phyloP scores from a whole-genome alignment of 2,329 filamentous ascomycete species.

The Hypomyces rosellus region DNA sequence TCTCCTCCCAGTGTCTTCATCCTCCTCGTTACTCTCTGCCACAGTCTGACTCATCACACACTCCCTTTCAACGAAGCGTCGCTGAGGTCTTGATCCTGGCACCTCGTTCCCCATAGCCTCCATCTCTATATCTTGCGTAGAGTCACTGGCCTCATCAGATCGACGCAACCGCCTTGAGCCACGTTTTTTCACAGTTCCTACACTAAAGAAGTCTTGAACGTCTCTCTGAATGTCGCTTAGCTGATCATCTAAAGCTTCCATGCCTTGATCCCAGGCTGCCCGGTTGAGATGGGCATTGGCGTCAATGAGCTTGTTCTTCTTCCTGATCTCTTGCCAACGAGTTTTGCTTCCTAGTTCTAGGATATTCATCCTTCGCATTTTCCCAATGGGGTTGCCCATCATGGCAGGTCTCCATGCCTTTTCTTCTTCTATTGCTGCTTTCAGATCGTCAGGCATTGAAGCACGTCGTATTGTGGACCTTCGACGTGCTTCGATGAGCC shows the following conservation, averaged over 20 bases:
- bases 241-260: slow-evolving; percentile 32
- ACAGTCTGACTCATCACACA: slow-evolving; percentile 33
- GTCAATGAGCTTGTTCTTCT: slow-evolving; percentile 52
- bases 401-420: slow-evolving; percentile 63
- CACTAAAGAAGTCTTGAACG: slow-evolving; percentile 24
- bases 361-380: slow-evolving; percentile 62
- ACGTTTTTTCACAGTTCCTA: slow-evolving; percentile 20
- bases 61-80: slow-evolving; percentile 25
- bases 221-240: slow-evolving; percentile 29
- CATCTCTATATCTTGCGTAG: slow-evolving; percentile 25
- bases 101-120: slow-evolving; percentile 18
- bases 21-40: slow-evolving; percentile 25
- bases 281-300: slow-evolving; percentile 31
- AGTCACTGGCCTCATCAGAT: slow-evolving; percentile 25
- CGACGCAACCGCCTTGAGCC: slow-evolving; percentile 18
- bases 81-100: slow-evolving; percentile 11
- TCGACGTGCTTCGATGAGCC: slow-evolving; percentile 42
- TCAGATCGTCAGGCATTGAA: slow-evolving; percentile 32
- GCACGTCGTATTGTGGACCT: slow-evolving; percentile 41
- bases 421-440: slow-evolving; percentile 42
- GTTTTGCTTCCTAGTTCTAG: slow-evolving; percentile 63
- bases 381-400: slow-evolving; percentile 64
- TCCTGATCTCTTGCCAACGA: slow-evolving; percentile 67
- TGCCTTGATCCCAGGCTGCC: slow-evolving; percentile 28
- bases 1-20: slow-evolving; percentile 5